Evolutionary conservation across 2,329 filamentous ascomycete genomes (phyloP).

Genomic region (Paecilomyces dactylethromorphus): DNA sequence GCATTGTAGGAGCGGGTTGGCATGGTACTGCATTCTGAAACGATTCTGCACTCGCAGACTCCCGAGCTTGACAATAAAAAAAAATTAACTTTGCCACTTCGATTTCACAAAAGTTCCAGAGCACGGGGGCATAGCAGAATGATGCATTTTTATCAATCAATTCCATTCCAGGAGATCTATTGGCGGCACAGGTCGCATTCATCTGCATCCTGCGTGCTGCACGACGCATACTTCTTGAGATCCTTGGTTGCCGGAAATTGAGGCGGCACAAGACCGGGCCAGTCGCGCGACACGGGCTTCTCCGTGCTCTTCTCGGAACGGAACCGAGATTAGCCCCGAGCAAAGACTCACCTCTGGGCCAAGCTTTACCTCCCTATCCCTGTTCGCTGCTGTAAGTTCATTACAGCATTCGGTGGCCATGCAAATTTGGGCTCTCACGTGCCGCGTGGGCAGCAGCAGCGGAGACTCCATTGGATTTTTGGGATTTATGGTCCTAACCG

Average conservation of each 20-base stretch:
- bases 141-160: not conserved
- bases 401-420: no score
- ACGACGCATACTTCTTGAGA: not conserved
- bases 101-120: not conserved
- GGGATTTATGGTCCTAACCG: not conserved
- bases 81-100: not conserved
- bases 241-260: not conserved
- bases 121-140: no score
- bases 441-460: not conserved
- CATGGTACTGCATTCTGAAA: no score
- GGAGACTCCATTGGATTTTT: not conserved
- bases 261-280: not conserved
- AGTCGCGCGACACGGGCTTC: not conserved
- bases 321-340: not conserved
- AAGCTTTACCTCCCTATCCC: not conserved
- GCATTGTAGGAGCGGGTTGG: no score
- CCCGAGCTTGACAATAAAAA: no score
- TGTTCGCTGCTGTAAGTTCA: no score
- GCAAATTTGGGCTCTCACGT: not conserved
- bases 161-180: not conserved
- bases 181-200: not conserved
- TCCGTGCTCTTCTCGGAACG: not conserved
- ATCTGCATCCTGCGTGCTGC: not conserved
- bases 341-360: not conserved
- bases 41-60: no score